Base-by-base conservation (phyloP, 352 stramenopile genomes). In the Pythium coloratum region DNA sequence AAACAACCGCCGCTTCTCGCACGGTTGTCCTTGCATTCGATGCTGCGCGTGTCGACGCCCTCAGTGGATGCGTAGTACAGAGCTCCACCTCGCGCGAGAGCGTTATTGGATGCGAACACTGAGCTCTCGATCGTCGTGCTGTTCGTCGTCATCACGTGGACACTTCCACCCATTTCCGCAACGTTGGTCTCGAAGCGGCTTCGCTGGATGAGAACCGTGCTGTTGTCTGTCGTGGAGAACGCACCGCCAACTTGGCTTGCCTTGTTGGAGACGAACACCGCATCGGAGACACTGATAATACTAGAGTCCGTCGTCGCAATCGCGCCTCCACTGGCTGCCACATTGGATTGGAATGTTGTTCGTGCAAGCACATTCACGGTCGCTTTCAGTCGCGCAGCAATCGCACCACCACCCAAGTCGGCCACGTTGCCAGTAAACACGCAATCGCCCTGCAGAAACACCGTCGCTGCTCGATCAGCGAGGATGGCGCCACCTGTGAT, bases 1-100 rank as follows among this genome's bases (percentile, higher is more conserved):
- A 91, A 63, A 58, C 82, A 91, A 0, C 82, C 82, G 2, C 81
- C 82, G 38, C 82, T 91, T 47, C 59, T 64, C 0, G 82, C 82
- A 14, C 33, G 57, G 51, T 91, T 91, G 0, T 38, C 20, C 32
- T 36, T 63, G 38, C 79, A 89, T 4, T 59, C 61, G 40, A 88
- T 70, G 8, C 24, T 32, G 2, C 32, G 47, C 1, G 72, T 80
- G 0, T 18, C 62, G 3, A 76, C 55, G 28, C 76, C 79, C 4
- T 28, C 18, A 3, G 75, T 76, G 0, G 69, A 68, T 32, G 75
- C 47, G 28, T 80, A 89, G 40, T 81, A 89, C 18, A 91, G 62
- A 18, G 79, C 81, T 0, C 82, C 82, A 2, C 82, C 82, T 26
- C 81, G 76, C 33, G 62, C 56, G 1, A 50, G 62, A 6, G 81